A percentile compares a stretch with the other conserved stretches of the same genome.
Conservation (phyloP, 768 basidiomycete species). For the Candolleomyces aberdarensis region DNA sequence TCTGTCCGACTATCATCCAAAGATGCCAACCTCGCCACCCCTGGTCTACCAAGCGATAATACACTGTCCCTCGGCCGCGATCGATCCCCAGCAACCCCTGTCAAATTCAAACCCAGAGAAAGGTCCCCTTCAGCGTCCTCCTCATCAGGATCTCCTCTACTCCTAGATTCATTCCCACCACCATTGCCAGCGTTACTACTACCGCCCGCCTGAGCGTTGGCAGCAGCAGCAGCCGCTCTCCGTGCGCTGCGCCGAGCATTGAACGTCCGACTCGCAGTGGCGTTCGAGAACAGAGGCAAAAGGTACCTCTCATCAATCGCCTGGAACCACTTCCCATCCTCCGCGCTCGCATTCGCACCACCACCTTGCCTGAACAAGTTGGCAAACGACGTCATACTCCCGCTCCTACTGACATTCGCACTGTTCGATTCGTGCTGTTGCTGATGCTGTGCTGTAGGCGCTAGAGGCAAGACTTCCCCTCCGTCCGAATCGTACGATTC, state of each 20-base stretch:
- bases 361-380: neutral
- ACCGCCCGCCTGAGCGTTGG: conserved; percentile 6
- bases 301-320: conserved; percentile 92
- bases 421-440: conserved; percentile 14
- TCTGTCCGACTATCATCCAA: conserved; percentile 56
- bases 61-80: conserved; percentile 2
- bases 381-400: neutral
- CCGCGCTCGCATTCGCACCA: conserved; percentile 29
- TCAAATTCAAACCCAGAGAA: neutral
- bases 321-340: conserved; percentile 96
- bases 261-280: conserved; percentile 83
- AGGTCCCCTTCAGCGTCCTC: neutral
- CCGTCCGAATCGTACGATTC: conserved; percentile 76
- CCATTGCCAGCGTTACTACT: conserved; percentile 20
- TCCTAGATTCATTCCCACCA: conserved; percentile 8
- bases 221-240: conserved; percentile 29
- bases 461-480: conserved; percentile 77
- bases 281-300: conserved; percentile 89
- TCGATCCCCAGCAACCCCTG: neutral
- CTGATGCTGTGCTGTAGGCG: conserved; percentile 39
- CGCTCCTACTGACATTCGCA: neutral
- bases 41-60: neutral
- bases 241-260: conserved; percentile 68
- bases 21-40: conserved; percentile 15
- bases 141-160: conserved; percentile 2